Evolutionary conservation across 371 early-diverging fungal genomes (phyloP).

Genomic region (Apophysomyces variabilis): DNA sequence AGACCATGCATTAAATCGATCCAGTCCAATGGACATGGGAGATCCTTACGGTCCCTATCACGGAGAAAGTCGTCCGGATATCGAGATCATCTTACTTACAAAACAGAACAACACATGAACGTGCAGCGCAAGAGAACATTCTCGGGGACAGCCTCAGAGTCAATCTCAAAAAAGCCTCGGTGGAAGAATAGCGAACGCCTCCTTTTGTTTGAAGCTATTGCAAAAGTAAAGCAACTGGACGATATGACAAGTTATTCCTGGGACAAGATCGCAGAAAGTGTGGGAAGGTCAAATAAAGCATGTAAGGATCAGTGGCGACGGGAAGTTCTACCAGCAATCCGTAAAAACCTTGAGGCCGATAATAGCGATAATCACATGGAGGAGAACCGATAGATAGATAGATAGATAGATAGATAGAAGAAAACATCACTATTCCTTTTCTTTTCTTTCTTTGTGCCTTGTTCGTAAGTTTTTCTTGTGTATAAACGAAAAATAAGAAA

Average conservation of each 20-base stretch:
- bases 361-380: background rate
- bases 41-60: background rate
- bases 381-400: background rate
- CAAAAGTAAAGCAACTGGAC: constrained; percentile 34
- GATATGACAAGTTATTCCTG: constrained; percentile 44
- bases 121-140: background rate
- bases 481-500: background rate
- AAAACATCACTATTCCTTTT: background rate
- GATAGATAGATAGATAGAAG: background rate
- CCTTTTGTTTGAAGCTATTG: constrained; percentile 31
- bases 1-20: background rate
- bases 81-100: background rate
- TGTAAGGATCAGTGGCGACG: constrained; percentile 56
- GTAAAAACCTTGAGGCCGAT: background rate
- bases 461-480: background rate
- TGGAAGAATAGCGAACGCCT: constrained; percentile 32
- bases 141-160: background rate
- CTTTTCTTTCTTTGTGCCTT: background rate
- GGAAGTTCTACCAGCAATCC: constrained; percentile 32
- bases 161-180: constrained; percentile 31
- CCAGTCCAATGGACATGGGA: background rate
- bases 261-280: constrained; percentile 30
- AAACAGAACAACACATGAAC: background rate
- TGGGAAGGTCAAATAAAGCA: constrained; percentile 38
- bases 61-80: background rate